A percentile compares a stretch with the other conserved stretches of the same genome.
Evolutionary conservation across 179 eudicot genomes (phyloP).

Genomic region (Beta corolliflora): DNA sequence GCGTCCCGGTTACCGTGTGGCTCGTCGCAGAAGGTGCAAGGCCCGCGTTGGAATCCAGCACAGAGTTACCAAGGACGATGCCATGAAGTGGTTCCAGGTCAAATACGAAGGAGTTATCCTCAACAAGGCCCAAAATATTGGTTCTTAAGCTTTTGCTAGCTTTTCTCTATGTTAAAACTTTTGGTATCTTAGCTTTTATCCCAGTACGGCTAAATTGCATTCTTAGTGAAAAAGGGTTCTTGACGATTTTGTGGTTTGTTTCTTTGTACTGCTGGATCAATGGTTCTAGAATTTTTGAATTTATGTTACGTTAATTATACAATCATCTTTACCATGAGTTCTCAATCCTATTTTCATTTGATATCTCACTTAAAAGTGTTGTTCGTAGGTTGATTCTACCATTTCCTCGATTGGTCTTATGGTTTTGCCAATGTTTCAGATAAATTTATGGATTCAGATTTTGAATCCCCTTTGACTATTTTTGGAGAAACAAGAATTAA

Average conservation of each 20-base stretch:
- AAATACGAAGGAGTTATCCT: constrained; percentile 81
- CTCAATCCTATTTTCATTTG: neutral
- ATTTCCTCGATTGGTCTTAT: neutral
- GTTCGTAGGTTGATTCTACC: neutral
- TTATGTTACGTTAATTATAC: neutral
- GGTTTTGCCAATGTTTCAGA: neutral
- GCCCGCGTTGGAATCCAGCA: constrained; percentile 82
- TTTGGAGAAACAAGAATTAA: no score
- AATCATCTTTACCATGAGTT: neutral
- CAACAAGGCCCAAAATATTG: constrained; percentile 58
- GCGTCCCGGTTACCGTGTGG: constrained; percentile 80
- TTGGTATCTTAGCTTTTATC: constrained; percentile 6
- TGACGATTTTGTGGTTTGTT: constrained; percentile 25
- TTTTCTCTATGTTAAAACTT: neutral
- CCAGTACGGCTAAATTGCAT: neutral
- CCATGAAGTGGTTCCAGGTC: constrained; percentile 89
- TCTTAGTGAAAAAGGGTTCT: constrained; percentile 6
- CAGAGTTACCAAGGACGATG: constrained; percentile 76
- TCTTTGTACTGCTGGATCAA: constrained; percentile 16
- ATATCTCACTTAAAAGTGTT: neutral
- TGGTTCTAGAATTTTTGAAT: constrained; percentile 8
- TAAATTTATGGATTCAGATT: neutral
- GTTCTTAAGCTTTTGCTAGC: constrained; percentile 12
- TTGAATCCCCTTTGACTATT: no score
- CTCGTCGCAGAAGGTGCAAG: constrained; percentile 81